Evolutionary conservation across 2,329 filamentous ascomycete genomes (phyloP).

Genomic region (Teratosphaeria viscida): DNA sequence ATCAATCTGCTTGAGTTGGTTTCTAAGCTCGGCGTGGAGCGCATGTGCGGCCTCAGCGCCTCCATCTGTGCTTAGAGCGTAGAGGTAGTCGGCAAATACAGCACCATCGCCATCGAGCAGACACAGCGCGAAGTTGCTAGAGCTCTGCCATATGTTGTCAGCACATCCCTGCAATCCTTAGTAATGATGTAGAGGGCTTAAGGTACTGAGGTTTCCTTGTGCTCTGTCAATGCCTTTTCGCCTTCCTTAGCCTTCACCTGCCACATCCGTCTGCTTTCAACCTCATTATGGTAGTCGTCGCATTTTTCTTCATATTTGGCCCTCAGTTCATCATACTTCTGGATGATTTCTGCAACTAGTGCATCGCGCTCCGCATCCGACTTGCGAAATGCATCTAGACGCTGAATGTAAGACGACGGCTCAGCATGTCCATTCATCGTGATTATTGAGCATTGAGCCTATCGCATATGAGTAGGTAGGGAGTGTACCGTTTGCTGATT

Average conservation of each 20-base stretch:
- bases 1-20: conserved; percentile 32
- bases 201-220: conserved; percentile 16
- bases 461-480: not conserved
- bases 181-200: not conserved
- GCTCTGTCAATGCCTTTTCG: conserved; percentile 14
- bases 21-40: conserved; percentile 31
- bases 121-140: conserved; percentile 35
- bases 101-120: conserved; percentile 42
- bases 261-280: conserved; percentile 25
- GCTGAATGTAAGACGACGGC: conserved; percentile 9
- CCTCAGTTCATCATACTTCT: conserved; percentile 24
- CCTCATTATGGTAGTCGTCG: conserved; percentile 28
- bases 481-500: too few species aligned
- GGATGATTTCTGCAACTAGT: conserved; percentile 22
- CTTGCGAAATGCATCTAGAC: conserved; percentile 23
- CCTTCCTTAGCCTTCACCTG: conserved; percentile 18
- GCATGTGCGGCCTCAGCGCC: conserved; percentile 38
- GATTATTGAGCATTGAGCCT: not conserved
- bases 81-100: conserved; percentile 35
- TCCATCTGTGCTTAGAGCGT: conserved; percentile 32
- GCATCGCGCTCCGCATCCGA: conserved; percentile 23
- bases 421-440: conserved; percentile 13
- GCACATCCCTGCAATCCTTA: not conserved
- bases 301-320: conserved; percentile 23
- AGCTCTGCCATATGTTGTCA: conserved; percentile 9